phyloP scores from a whole-genome alignment of 2,329 filamentous ascomycete genomes.

The Stachybotrys chartarum region DNA sequence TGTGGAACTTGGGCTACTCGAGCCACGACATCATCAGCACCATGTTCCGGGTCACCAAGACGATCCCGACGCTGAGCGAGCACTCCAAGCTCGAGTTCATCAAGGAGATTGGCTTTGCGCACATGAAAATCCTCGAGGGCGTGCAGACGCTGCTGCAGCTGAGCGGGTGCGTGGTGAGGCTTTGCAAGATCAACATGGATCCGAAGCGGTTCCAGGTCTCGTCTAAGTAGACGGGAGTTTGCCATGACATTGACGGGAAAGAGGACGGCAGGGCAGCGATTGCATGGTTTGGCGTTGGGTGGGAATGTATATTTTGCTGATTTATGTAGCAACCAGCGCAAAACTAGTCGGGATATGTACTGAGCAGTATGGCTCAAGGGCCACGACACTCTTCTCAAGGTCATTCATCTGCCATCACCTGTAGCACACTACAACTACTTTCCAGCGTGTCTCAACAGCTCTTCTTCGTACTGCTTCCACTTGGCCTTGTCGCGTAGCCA shows the following conservation, averaged over 20 bases:
- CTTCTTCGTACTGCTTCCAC: constrained; percentile 61
- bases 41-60: constrained; percentile 98
- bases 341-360: background rate
- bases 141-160: constrained; percentile 92
- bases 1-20: constrained; percentile 95
- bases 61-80: constrained; percentile 83
- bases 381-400: background rate
- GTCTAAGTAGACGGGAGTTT: constrained; percentile 19
- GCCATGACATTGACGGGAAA: background rate
- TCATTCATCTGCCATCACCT: background rate
- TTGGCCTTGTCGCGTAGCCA: constrained; percentile 57
- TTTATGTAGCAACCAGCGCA: background rate
- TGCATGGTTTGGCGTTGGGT: constrained; percentile 27
- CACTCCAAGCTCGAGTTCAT: constrained; percentile 96
- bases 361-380: background rate
- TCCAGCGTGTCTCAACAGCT: constrained; percentile 40
- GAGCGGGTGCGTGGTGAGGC: constrained; percentile 81
- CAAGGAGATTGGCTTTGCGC: constrained; percentile 96
- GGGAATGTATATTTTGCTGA: constrained; percentile 4
- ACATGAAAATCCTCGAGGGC: constrained; percentile 98
- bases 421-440: constrained; percentile 13
- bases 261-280: constrained; percentile 7
- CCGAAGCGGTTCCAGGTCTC: constrained; percentile 62
- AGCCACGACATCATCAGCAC: constrained; percentile 98
- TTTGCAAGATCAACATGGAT: constrained; percentile 97